Evolutionary conservation across 495 filamentous ascomycete genomes (phyloP).

Genomic region (Trichoderma orchidacearum): DNA sequence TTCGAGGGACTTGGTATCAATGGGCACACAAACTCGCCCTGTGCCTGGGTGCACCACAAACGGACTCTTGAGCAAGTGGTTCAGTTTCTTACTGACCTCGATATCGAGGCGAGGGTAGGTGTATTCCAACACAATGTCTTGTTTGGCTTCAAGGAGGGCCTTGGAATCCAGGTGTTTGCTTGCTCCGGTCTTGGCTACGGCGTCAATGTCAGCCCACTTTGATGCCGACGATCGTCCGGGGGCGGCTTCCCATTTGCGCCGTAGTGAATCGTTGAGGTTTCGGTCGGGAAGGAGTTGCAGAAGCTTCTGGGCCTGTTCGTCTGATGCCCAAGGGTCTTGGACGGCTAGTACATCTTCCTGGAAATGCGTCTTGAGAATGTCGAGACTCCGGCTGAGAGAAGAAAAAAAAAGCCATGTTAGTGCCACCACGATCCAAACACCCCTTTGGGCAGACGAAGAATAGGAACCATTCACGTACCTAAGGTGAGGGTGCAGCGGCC

Average conservation of each 20-base stretch:
- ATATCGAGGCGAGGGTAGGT: constrained; percentile 96
- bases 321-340: constrained; percentile 72
- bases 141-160: constrained; percentile 72
- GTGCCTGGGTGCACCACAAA: constrained; percentile 95
- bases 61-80: constrained; percentile 90
- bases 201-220: constrained; percentile 92
- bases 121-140: constrained; percentile 91
- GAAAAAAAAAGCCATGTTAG: background rate
- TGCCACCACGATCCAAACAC: background rate
- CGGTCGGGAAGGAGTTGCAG: constrained; percentile 69
- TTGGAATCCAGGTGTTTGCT: constrained; percentile 49
- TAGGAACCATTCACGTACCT: constrained; percentile 28
- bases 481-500: constrained; percentile 85
- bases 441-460: background rate
- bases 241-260: constrained; percentile 79
- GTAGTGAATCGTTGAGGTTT: constrained; percentile 55
- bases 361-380: constrained; percentile 67
- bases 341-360: constrained; percentile 61
- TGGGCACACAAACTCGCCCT: constrained; percentile 87
- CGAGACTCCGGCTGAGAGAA: constrained; percentile 59
- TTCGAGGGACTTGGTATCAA: constrained; percentile 55
- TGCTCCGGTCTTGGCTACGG: constrained; percentile 58
- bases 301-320: constrained; percentile 56
- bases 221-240: constrained; percentile 56
- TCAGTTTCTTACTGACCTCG: constrained; percentile 92